Evolutionary conservation across 2,329 filamentous ascomycete species (phyloP).

Genomic region (Trichophyton equinum): DNA sequence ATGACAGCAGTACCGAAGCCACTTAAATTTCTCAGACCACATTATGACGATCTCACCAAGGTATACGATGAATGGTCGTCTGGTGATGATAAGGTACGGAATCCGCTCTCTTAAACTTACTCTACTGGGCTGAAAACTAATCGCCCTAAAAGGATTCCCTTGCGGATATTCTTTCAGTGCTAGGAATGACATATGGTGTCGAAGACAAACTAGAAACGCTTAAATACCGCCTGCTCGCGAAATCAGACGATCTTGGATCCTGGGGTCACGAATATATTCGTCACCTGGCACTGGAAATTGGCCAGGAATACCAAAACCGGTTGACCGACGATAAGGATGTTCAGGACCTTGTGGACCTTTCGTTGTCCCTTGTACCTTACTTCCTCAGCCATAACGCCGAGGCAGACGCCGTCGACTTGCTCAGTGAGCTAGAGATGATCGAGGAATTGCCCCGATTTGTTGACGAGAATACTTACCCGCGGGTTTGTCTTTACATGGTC

Average conservation of each 20-base stretch:
- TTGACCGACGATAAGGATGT: conserved; percentile 73
- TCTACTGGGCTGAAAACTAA: neutral
- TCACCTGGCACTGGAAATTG: conserved; percentile 89
- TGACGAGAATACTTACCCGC: conserved; percentile 82
- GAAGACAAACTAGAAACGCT: conserved; percentile 92
- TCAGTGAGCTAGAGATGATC: conserved; percentile 96
- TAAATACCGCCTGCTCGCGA: conserved; percentile 84
- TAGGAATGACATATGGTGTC: conserved; percentile 97
- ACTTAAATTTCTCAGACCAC: conserved; percentile 90
- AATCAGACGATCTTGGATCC: conserved; percentile 81
- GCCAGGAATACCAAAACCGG: conserved; percentile 81
- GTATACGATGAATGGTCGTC: conserved; percentile 81
- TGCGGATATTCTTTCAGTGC: conserved; percentile 90
- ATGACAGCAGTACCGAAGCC: conserved; percentile 99
- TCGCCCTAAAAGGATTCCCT: conserved; percentile 48
- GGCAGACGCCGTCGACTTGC: conserved; percentile 89
- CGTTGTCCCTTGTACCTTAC: conserved; percentile 73
- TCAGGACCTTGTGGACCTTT: conserved; percentile 74
- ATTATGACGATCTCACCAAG: conserved; percentile 81
- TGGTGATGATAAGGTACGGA: conserved; percentile 65
- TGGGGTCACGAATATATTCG: conserved; percentile 99
- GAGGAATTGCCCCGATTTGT: conserved; percentile 79
- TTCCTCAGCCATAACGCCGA: conserved; percentile 97
- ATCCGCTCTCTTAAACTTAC: conserved; percentile 5
- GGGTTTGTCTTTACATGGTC: conserved; percentile 95